A percentile compares a stretch with the other conserved stretches of the same genome.
phyloP scores from a whole-genome alignment of 768 basidiomycete species.

The Pisolithus tinctorius region DNA sequence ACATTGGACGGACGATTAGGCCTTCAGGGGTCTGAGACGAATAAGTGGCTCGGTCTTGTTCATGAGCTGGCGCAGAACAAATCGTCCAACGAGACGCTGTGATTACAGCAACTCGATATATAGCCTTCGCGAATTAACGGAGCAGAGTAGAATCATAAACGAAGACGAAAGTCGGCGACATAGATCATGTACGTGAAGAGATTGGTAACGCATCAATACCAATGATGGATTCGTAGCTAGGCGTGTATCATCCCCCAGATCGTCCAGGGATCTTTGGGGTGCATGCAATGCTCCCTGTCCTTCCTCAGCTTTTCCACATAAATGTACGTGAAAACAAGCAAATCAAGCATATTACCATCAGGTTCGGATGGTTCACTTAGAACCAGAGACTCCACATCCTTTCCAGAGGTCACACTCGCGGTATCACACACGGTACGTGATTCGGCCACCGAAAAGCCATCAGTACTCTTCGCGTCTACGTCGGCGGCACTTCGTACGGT shows the following conservation, averaged over 20 bases:
- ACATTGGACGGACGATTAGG: no score
- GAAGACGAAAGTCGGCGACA: no score
- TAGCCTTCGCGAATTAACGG: no score
- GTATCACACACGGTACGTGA: neutral
- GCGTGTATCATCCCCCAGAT: neutral
- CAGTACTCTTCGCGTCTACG: neutral
- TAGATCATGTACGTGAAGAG: no score
- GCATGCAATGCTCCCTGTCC: constrained; percentile 10
- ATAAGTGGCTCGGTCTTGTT: no score
- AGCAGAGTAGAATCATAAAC: no score
- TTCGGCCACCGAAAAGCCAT: neutral
- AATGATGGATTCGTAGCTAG: no score
- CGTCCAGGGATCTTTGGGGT: constrained; percentile 1
- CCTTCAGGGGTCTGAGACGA: no score
- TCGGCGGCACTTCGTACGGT: neutral
- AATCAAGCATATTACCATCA: constrained; percentile 14
- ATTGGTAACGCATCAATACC: neutral
- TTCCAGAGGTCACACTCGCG: neutral
- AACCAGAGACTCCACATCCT: neutral
- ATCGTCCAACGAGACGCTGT: no score
- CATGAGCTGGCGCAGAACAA: no score
- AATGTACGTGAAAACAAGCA: constrained; percentile 24
- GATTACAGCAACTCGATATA: no score
- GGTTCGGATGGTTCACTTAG: neutral
- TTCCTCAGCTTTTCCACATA: constrained; percentile 22